Evolutionary conservation across 768 basidiomycete species (phyloP).

Genomic region (Serendipita sp.): DNA sequence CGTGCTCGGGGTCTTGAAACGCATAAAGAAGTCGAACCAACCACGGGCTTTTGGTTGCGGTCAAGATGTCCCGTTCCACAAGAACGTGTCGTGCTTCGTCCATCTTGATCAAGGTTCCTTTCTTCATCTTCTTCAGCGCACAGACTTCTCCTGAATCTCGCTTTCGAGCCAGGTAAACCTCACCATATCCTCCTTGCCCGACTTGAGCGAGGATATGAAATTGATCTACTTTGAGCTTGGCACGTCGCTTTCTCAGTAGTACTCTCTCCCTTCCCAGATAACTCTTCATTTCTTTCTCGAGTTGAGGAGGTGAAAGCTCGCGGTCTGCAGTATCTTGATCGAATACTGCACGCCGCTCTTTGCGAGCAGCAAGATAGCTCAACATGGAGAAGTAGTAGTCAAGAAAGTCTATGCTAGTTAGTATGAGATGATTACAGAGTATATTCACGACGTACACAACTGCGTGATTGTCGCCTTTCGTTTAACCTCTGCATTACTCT

Average conservation of each 20-base stretch:
- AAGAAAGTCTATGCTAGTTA: slow-evolving; percentile 53
- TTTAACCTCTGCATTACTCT: slow-evolving; percentile 64
- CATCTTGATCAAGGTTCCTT: slow-evolving; percentile 92
- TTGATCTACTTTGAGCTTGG: slow-evolving; percentile 83
- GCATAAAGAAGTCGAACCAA: slow-evolving; percentile 88
- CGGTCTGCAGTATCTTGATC: slow-evolving; percentile 66
- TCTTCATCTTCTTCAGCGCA: slow-evolving; percentile 94
- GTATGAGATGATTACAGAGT: slow-evolving; percentile 9
- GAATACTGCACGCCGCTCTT: slow-evolving; percentile 68
- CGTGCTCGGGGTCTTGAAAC: slow-evolving; percentile 81
- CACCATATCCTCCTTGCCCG: slow-evolving; percentile 97
- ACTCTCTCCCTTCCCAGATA: slow-evolving; percentile 92
- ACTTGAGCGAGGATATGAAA: slow-evolving; percentile 99
- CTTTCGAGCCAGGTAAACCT: slow-evolving; percentile 90
- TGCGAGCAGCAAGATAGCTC: slow-evolving; percentile 74
- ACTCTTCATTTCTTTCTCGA: slow-evolving; percentile 69
- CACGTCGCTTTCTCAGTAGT: slow-evolving; percentile 74
- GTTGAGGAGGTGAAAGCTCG: slow-evolving; percentile 34
- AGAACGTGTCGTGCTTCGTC: slow-evolving; percentile 96
- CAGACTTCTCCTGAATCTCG: slow-evolving; percentile 93
- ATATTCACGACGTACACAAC: slow-evolving; percentile 48
- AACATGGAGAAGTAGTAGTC: slow-evolving; percentile 97
- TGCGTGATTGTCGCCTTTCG: slow-evolving; percentile 96
- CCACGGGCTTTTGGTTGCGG: slow-evolving; percentile 96
- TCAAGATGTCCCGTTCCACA: slow-evolving; percentile 93